A percentile compares a stretch with the other conserved stretches of the same genome.
Evolutionary conservation across 208 protist genomes (phyloP).

Genomic region (Crithidia sp.): DNA sequence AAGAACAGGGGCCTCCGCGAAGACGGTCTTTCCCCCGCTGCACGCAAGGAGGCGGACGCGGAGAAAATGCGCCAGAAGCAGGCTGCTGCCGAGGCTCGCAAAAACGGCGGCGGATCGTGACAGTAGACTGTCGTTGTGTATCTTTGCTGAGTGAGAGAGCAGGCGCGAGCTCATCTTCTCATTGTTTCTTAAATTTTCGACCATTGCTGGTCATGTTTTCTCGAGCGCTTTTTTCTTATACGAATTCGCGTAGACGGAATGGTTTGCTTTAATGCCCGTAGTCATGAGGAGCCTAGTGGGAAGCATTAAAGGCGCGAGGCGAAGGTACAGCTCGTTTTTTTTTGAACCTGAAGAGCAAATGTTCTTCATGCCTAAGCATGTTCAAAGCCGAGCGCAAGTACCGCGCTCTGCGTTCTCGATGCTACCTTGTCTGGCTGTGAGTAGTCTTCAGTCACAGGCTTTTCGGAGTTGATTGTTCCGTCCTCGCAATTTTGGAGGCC

Average conservation of each 20-base stretch:
- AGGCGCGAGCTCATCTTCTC: not conserved
- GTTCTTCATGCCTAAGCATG: no score
- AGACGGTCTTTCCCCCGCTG: constrained; percentile 64
- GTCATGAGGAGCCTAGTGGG: not conserved
- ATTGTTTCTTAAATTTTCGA: constrained; percentile 11
- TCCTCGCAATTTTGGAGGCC: not conserved
- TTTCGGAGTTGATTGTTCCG: constrained; percentile 5
- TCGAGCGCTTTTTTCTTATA: not conserved
- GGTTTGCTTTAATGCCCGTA: not conserved
- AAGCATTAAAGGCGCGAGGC: not conserved
- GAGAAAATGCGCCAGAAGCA: constrained; percentile 91
- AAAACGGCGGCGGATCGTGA: constrained; percentile 28
- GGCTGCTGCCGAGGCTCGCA: constrained; percentile 55
- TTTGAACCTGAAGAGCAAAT: no score
- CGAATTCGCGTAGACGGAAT: not conserved
- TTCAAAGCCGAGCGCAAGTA: no score
- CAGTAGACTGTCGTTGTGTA: not conserved
- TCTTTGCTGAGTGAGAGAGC: not conserved
- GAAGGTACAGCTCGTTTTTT: not conserved
- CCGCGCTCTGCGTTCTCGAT: no score
- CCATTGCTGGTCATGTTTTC: constrained; percentile 6
- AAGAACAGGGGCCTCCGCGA: constrained; percentile 75
- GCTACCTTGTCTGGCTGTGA: no score
- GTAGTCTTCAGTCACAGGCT: not conserved
- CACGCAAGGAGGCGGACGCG: constrained; percentile 87